Evolutionary conservation across 2,329 filamentous ascomycete species (phyloP).

Genomic region (Aspergillus unguis): DNA sequence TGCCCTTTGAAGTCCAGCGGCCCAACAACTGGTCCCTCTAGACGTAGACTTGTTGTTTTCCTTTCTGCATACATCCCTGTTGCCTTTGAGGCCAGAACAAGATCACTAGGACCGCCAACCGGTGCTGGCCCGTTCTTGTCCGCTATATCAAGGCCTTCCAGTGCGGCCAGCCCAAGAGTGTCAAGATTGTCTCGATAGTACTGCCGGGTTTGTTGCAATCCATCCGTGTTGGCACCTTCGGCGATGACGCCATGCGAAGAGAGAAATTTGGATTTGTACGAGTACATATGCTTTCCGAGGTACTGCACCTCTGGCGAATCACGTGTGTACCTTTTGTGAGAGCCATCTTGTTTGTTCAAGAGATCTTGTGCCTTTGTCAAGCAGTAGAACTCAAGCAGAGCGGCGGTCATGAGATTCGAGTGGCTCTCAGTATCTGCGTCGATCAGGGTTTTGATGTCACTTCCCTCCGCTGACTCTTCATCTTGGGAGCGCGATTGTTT

Average conservation of each 20-base stretch:
- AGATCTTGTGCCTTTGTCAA: slow-evolving; percentile 43
- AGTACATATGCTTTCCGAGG: slow-evolving; percentile 42
- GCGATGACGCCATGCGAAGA: slow-evolving; percentile 42
- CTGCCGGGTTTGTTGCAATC: slow-evolving; percentile 34
- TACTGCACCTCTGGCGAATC: slow-evolving; percentile 43
- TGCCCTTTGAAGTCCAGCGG: slow-evolving; percentile 20
- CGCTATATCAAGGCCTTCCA: slow-evolving; percentile 35
- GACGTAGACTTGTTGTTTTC: slow-evolving; percentile 11
- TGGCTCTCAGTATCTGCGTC: slow-evolving; percentile 37
- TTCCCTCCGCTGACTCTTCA: slow-evolving; percentile 2
- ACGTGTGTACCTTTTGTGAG: slow-evolving; percentile 34
- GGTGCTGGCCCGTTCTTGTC: slow-evolving; percentile 16
- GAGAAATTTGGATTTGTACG: slow-evolving; percentile 42
- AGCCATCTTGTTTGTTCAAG: slow-evolving; percentile 40
- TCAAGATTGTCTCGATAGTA: slow-evolving; percentile 46
- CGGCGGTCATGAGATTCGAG: slow-evolving; percentile 42
- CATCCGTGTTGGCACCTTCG: slow-evolving; percentile 39
- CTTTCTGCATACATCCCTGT: slow-evolving; percentile 16
- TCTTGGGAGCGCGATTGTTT: slow-evolving; percentile 3
- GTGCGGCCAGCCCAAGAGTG: slow-evolving; percentile 34
- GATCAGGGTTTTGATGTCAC: slow-evolving; percentile 22
- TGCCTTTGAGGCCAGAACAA: slow-evolving; percentile 22
- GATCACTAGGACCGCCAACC: slow-evolving; percentile 22
- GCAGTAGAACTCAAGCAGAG: slow-evolving; percentile 46
- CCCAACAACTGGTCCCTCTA: slow-evolving; percentile 10